Evolutionary conservation across 2,329 filamentous ascomycete genomes (phyloP), one percentile per base, ranked within the genome.

Genomic region (Ciborinia camelliae): DNA sequence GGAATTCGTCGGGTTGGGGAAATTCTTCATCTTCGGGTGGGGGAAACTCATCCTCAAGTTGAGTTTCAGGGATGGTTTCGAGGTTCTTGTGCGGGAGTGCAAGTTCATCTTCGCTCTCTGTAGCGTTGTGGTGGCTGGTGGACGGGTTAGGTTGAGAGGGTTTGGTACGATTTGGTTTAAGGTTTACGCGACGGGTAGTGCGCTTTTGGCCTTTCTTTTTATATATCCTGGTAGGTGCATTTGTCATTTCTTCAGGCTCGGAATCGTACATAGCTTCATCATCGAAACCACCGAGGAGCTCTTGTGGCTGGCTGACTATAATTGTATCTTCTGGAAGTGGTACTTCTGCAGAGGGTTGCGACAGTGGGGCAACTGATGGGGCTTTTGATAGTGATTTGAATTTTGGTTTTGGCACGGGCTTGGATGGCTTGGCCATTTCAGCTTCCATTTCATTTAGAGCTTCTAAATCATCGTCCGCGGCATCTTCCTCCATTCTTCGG

Each of bases 201-300:
- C 91, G 82, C 80, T 95, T 95, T 74, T 90, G 84, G 0, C 90
- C 90, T 79, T 90, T 91, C 83, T 95, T 95, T 81, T 93, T 94
- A 80, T 84, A 94, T 1, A 85, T 77, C 62, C 82, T 84, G 15
- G 82, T 64, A n/a, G 59, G 54, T 20, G 64, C 64, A 37, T 67
- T 66, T 5, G 76, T 74, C 4, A 74, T 73, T 0, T 79, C 77
- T 45, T 84, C 82, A 4, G 78, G 78, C 1, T 78, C 76, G 67
- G 82, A 84, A 73, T 88, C 86, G 71, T 85, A 84, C 66, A 80
- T 71, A 9, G 72, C 81, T 70, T 88, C 86, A 64, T 89, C 85
- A 65, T 90, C 87, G 57, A 89, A 90, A 0, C 83, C 86, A 47
- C 85, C 83, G 0, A 88, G 78, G 7, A 84, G 79, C 1, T 72